phyloP scores from a whole-genome alignment of 1,284 basidiomycete species.

The Ustanciosporium gigantosporum region DNA sequence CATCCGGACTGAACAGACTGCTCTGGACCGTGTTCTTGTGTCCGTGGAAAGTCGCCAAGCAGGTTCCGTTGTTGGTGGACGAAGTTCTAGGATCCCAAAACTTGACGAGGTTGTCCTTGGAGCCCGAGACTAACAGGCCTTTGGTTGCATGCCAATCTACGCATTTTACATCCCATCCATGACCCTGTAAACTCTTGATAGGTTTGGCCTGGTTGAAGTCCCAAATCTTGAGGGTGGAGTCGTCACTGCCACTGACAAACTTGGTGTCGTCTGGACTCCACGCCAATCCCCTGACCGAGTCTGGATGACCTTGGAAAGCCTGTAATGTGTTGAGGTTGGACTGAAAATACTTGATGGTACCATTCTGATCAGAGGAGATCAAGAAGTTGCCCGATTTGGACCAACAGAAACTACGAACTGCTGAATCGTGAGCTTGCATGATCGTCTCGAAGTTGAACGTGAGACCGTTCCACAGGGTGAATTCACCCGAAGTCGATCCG shows the following conservation, averaged over 20 bases:
- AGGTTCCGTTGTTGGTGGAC: slow-evolving; percentile 18
- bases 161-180: slow-evolving; percentile 98
- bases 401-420: slow-evolving; percentile 86
- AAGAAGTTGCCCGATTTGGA: slow-evolving; percentile 88
- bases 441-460: slow-evolving; percentile 99
- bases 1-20: slow-evolving; percentile 81
- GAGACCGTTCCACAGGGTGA: slow-evolving; percentile 97
- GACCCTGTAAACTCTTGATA: slow-evolving; percentile 75
- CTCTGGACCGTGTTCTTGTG: slow-evolving; percentile 98
- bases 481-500: slow-evolving; percentile 94
- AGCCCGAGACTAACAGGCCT: slow-evolving; percentile 87
- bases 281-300: slow-evolving; percentile 79
- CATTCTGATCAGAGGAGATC: slow-evolving; percentile 87
- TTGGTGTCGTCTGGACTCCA: slow-evolving; percentile 88
- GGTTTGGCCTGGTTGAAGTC: slow-evolving; percentile 79
- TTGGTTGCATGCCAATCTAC: slow-evolving; percentile 98
- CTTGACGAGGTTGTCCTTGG: slow-evolving; percentile 97
- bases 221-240: slow-evolving; percentile 92
- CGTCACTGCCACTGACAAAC: slow-evolving; percentile 93
- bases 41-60: slow-evolving; percentile 68
- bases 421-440: slow-evolving; percentile 92
- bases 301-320: slow-evolving; percentile 79
- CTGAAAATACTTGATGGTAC: slow-evolving; percentile 97
- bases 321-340: slow-evolving; percentile 98
- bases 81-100: slow-evolving; percentile 85